phyloP scores from a whole-genome alignment of 306 rosid species.

The Crataegus laevigata region DNA sequence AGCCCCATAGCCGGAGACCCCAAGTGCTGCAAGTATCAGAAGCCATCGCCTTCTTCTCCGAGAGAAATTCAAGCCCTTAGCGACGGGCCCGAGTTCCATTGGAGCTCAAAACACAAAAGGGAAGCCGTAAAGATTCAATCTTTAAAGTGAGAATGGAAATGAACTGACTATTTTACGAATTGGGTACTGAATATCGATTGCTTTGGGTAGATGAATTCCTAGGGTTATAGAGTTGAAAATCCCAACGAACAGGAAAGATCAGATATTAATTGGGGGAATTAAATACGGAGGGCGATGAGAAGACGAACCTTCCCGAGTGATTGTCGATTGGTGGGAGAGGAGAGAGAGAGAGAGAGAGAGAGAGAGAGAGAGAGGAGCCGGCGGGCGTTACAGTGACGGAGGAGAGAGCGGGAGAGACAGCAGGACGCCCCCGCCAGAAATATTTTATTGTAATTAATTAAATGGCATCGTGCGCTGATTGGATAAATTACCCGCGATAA shows the following conservation, averaged over 20 bases:
- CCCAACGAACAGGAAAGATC: background rate
- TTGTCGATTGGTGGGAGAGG: background rate
- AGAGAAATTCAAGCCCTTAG: slow-evolving; percentile 38
- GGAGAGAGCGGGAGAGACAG: background rate
- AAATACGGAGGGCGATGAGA: background rate
- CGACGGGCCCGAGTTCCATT: slow-evolving; percentile 56
- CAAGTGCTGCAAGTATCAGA: slow-evolving; percentile 43
- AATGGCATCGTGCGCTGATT: background rate
- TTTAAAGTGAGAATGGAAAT: background rate
- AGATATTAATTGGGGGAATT: background rate
- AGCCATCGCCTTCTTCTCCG: slow-evolving; percentile 42
- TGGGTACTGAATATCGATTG: background rate
- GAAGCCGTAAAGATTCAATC: background rate
- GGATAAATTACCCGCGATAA: background rate
- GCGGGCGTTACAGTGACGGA: background rate
- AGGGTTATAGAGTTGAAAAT: background rate
- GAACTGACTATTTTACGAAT: background rate
- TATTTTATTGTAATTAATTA: background rate
- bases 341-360: background rate
- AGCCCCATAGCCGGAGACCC: slow-evolving; percentile 66
- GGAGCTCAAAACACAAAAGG: background rate
- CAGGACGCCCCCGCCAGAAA: background rate
- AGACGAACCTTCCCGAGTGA: background rate
- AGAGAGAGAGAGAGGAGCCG: background rate
- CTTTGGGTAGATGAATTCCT: background rate